Conservation (phyloP, 306 rosid species). For the Ormosia emarginata region DNA sequence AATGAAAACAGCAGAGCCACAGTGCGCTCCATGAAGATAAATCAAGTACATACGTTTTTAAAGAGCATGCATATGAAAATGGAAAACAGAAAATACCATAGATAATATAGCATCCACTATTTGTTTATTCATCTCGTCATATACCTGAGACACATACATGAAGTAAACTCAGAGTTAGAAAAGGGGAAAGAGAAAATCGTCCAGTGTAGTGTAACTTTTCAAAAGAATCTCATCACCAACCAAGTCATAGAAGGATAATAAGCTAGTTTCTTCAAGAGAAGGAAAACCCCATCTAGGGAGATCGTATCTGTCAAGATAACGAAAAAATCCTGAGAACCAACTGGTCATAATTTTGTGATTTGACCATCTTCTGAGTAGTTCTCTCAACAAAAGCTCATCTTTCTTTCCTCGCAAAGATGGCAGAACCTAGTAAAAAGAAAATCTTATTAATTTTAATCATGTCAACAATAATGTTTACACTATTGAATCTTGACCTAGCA, state of each 20-base stretch:
- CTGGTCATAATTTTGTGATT: conserved; percentile 70
- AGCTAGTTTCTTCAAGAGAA: conserved; percentile 59
- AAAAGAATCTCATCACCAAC: conserved; percentile 35
- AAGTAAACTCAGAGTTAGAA: neutral
- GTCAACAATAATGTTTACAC: neutral
- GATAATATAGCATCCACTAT: conserved; percentile 60
- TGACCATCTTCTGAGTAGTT: conserved; percentile 77
- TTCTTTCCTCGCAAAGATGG: conserved; percentile 72
- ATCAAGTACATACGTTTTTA: neutral
- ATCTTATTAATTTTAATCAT: neutral
- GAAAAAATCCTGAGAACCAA: conserved; percentile 66
- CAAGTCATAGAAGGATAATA: conserved; percentile 60
- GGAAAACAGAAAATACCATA: conserved; percentile 41
- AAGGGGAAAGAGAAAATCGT: neutral
- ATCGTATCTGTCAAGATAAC: conserved; percentile 54
- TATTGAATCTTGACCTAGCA: neutral
- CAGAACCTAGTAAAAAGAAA: conserved; percentile 49
- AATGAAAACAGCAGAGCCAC: neutral
- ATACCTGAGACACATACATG: conserved; percentile 48
- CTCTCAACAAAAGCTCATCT: conserved; percentile 63
- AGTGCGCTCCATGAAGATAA: neutral
- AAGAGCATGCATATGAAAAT: neutral
- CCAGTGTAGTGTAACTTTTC: neutral
- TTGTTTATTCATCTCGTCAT: conserved; percentile 57
- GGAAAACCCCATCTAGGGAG: conserved; percentile 52